Evolutionary conservation across 1,284 basidiomycete species (phyloP).

Genomic region (Vanrija humicola): DNA sequence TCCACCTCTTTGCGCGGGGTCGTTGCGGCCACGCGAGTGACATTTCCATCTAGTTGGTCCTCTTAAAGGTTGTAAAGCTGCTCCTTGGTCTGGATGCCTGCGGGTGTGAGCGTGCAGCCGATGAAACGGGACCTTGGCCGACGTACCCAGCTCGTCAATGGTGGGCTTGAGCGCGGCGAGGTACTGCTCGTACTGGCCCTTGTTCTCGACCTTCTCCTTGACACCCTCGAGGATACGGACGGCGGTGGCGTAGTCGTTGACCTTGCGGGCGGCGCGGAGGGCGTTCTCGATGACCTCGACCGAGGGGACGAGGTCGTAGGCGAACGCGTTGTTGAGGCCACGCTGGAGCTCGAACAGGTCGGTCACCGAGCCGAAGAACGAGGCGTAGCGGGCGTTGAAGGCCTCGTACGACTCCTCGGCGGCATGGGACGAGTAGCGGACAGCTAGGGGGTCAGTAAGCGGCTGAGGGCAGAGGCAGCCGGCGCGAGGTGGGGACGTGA

Average conservation of each 20-base stretch:
- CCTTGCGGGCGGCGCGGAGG: constrained; percentile 79
- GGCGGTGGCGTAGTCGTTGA: constrained; percentile 95
- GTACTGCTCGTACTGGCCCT: constrained; percentile 85
- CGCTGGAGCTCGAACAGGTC: constrained; percentile 97
- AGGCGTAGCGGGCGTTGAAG: constrained; percentile 88
- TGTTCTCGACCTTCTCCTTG: constrained; percentile 92
- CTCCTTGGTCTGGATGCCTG: constrained; percentile 48
- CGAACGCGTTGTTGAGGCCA: constrained; percentile 98
- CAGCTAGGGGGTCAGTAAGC: constrained; percentile 18
- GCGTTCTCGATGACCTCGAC: constrained; percentile 86
- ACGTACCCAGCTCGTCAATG: constrained; percentile 83
- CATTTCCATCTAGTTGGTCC: constrained; percentile 11
- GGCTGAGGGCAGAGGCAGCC: too few species aligned
- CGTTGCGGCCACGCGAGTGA: constrained; percentile 3
- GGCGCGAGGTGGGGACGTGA: too few species aligned
- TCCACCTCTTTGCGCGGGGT: too few species aligned
- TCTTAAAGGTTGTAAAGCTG: constrained; percentile 44
- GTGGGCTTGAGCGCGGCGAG: constrained; percentile 79
- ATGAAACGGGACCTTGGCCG: too few species aligned
- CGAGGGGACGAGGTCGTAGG: constrained; percentile 94
- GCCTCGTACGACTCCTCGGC: constrained; percentile 78
- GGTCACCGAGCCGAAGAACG: constrained; percentile 86
- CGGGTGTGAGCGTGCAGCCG: constrained; percentile 3
- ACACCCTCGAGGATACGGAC: constrained; percentile 91
- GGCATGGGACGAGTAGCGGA: constrained; percentile 27